Evolutionary conservation across 2,329 filamentous ascomycete genomes (phyloP), one percentile per base, ranked within the genome.

Genomic region (Gnomoniopsis smithogilvyi): DNA sequence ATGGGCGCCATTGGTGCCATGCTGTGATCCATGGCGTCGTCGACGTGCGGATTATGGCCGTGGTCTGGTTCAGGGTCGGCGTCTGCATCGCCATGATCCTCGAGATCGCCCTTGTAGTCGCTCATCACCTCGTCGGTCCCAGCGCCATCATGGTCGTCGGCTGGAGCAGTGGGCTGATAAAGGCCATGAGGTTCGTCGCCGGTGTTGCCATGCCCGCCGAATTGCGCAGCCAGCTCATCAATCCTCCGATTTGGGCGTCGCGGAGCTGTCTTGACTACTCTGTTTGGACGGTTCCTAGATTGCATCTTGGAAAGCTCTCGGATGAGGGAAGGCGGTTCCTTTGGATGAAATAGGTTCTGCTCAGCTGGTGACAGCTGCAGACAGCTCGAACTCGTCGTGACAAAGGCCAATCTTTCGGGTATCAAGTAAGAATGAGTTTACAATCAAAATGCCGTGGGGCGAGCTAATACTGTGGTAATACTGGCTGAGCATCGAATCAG

Each of bases 1-100:
- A 62, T 62, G 26, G 60, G 57, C 4, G 60, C 60, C 57, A 62
- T 62, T 6, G 60, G 60, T 17, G 54, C 54, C 53, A 62, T 60
- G n/a, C 30, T 53, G 50, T 62, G 60, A 3, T 62, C 60, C 46
- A 62, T 49, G 12, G 53, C 53, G 38, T 62, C 53, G 49, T 62
- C 53, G 53, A 56, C 54, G 26, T 45, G 46, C 22, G 41, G 51
- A 36, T 34, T 41, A 22, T 54, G 56, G 21, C 34, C 45, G 14
- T 54, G 55, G 11, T 50, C 56, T 0, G 30, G 15, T 12, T 60
- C 57, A 2, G 51, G 49, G 3, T 58, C 51, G 22, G 52, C 48
- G 3, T 56, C 56, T 3, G 41, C 50, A 3, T 59, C 52, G 19
- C 26, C 60, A 7, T 54, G 41, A 6, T 56, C 47, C 24, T 53